Evolutionary conservation across 495 filamentous ascomycete species (phyloP), one percentile per base, ranked within the genome.

Genomic region (Astrothelium subdiscretum): DNA sequence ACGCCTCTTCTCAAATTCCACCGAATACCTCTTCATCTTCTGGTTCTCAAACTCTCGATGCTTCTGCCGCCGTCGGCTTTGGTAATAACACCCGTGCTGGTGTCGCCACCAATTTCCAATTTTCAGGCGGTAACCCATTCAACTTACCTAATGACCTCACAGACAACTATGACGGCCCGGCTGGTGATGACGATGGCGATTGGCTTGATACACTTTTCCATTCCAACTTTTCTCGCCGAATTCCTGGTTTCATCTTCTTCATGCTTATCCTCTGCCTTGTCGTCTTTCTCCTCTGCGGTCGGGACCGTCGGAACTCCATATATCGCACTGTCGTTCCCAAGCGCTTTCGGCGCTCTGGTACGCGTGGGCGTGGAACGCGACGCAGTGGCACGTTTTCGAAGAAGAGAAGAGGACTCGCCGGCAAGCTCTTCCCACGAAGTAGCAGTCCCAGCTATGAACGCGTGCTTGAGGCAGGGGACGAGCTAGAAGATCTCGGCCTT

Each of bases 1-100:
- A 97, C 67, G 94, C 92, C 0, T 85, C 94, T 6, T 91, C 89
- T 5, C 90, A 97, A 72, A 80, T 97, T 18, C 86, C 87, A 61
- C 48, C 48, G 10, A 29, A 54, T 29, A 29, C 48, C 48, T 54
- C 48, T 27, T 27, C 48, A 20, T 29, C 48, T 26, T 27, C 48
- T 26, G 24, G 20, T 6, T 11, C 0, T 79, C 88, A 54, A 0
- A 75, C 79, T 12, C 74, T 76, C 1, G 74, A 80, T 31, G 78
- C 85, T 57, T 73, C 77, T 6, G 76, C 88, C 5, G 88, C 90
- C 0, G 95, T 99, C 10, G 94, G 94, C 1, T 97, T 97, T 69
- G 94, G 94, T 44, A 87, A 81, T 76, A 97, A 99, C 69, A 72
- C 32, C 70, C 76, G 59, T 75, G 79, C 13, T 57, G 82, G 79